Conservation (phyloP, 2,329 filamentous ascomycete genomes). For the Colletotrichum euphorbiae region DNA sequence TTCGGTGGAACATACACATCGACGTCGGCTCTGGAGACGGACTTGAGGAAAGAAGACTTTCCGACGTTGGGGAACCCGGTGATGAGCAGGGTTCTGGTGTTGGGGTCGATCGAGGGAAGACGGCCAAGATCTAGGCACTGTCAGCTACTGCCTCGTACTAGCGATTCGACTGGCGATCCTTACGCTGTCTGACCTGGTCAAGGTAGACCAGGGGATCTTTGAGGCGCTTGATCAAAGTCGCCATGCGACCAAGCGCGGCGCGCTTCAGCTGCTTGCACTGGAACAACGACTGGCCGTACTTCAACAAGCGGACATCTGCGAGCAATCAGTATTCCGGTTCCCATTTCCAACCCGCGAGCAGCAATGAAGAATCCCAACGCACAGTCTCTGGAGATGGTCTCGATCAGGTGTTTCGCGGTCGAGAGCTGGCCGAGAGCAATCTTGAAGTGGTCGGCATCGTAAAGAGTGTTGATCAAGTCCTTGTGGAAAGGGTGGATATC, state of each 20-base stretch:
- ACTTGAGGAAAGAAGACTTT: conserved; percentile 94
- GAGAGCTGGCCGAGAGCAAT: conserved; percentile 97
- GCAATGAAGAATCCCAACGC: background rate
- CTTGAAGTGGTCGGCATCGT: conserved; percentile 97
- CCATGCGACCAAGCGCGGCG: conserved; percentile 96
- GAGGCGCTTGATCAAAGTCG: conserved; percentile 92
- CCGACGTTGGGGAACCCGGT: conserved; percentile 98
- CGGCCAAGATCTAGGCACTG: conserved; percentile 81
- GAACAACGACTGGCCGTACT: conserved; percentile 96
- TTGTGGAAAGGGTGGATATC: conserved; percentile 93
- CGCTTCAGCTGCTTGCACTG: conserved; percentile 99
- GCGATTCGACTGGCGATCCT: conserved; percentile 51
- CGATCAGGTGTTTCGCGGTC: conserved; percentile 95
- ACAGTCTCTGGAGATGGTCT: conserved; percentile 92
- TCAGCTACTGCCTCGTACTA: background rate
- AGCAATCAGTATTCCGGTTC: conserved; percentile 11
- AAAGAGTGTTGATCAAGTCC: conserved; percentile 95
- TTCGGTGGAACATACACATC: conserved; percentile 18
- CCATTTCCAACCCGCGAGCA: background rate
- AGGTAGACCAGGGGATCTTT: conserved; percentile 78
- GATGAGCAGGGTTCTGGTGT: conserved; percentile 94
- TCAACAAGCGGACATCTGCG: conserved; percentile 75
- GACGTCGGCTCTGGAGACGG: conserved; percentile 37
- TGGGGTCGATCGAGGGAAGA: conserved; percentile 98
- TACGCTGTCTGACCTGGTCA: conserved; percentile 59